These are phyloP conservation scores for Lophiotrema nucula DNA, from an alignment of 495 filamentous ascomycete genomes.

Conservation along the genomic window DNA sequence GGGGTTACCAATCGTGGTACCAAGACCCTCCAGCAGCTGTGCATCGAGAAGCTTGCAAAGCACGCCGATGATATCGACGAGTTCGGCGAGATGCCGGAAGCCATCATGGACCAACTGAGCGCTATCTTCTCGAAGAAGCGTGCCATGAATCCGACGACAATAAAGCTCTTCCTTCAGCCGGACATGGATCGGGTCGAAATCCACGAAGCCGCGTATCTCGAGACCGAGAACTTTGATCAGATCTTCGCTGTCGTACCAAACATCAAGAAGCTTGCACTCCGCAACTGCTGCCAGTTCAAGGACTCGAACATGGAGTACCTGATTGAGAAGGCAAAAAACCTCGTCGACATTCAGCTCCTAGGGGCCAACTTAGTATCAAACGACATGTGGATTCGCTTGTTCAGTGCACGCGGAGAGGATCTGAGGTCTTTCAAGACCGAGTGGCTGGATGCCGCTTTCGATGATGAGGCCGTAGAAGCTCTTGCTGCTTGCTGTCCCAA, in stretches of 20 bases:
- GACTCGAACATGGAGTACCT: slow-evolving; percentile 77
- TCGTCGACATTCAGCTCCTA: slow-evolving; percentile 65
- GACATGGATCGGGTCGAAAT: slow-evolving; percentile 65
- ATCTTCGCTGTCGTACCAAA: slow-evolving; percentile 74
- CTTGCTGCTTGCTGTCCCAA: slow-evolving; percentile 60
- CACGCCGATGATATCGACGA: slow-evolving; percentile 81
- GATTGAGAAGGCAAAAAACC: slow-evolving; percentile 60
- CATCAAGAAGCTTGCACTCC: slow-evolving; percentile 66
- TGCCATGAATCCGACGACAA: slow-evolving; percentile 64
- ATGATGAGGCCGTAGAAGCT: slow-evolving; percentile 60
- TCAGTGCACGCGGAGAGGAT: slow-evolving; percentile 57
- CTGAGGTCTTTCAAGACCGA: slow-evolving; percentile 68
- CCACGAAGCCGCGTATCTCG: slow-evolving; percentile 76
- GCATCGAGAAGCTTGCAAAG: slow-evolving; percentile 79
- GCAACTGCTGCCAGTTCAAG: slow-evolving; percentile 84
- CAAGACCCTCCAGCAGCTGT: slow-evolving; percentile 70
- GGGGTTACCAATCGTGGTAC: slow-evolving; percentile 67
- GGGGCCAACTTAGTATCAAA: slow-evolving; percentile 78
- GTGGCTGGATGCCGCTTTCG: slow-evolving; percentile 68
- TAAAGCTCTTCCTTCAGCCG: slow-evolving; percentile 75
- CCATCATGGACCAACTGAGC: slow-evolving; percentile 69
- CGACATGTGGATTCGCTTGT: slow-evolving; percentile 64
- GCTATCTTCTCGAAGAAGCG: slow-evolving; percentile 78
- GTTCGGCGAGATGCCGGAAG: slow-evolving; percentile 71
- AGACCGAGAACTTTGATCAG: slow-evolving; percentile 69